Base-by-base conservation (phyloP, 768 basidiomycete species). In the Pholiota microspora region DNA sequence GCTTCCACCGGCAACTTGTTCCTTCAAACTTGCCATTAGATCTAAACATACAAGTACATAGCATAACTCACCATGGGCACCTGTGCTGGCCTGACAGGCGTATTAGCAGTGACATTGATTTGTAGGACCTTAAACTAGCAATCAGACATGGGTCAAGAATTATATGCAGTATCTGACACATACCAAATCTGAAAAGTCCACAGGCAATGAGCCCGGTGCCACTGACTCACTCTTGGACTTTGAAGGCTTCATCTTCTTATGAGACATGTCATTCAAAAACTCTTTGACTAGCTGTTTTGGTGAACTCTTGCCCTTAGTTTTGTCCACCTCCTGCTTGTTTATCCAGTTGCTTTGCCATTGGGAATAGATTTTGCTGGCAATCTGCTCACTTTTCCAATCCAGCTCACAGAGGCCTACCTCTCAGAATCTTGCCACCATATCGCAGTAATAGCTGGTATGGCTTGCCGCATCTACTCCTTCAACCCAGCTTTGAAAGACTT, bases 381-480 rank as follows among this genome's bases (percentile, higher is more conserved):
- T 45, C 42, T 56, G 55, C 40, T 59, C 52, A 34, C 28, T 29
- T 50, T 59, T 59, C 59, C 51, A 59, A 40, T 59, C 59, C 32
- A 59, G 48, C 21, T 59, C 52, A 18, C 59, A 59, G 32, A 53
- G 35, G 13, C 31, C 31, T 12, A 31, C 31, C 31, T 31, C 31
- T 31, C 7, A 31, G 31, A 31, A 31, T 31, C 31, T 31, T 31
- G 31, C 31, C 31, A 31, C 31, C 31, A 31, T 31, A 31, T 31
- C 31, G 31, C 31, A 31, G 31, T n/a, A n/a, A n/a, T n/a, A n/a
- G n/a, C n/a, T n/a, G n/a, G n/a, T n/a, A n/a, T n/a, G n/a, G n/a
- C n/a, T n/a, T n/a, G n/a, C n/a, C n/a, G n/a, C n/a, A n/a, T n/a
- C n/a, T n/a, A n/a, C n/a, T n/a, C n/a, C n/a, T n/a, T n/a, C n/a